phyloP scores from a whole-genome alignment of 192 early-diverging fungal species.

The Obelidium mucronatum region DNA sequence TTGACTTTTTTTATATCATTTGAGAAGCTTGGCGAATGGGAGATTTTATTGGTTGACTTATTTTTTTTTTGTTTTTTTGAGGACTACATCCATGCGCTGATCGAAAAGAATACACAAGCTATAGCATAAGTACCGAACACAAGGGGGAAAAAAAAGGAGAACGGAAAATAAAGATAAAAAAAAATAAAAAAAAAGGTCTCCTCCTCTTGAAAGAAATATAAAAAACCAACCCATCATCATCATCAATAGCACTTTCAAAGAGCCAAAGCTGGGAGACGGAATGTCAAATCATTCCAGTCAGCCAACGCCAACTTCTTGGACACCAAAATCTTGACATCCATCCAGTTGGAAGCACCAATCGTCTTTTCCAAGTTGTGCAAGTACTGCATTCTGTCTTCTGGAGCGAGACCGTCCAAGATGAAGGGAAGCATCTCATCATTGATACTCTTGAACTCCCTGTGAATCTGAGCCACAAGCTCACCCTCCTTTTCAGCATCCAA shows the following conservation, averaged over 20 bases:
- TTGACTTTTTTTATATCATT: not conserved
- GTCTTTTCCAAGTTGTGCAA: conserved; percentile 20
- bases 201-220: too few species aligned
- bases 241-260: too few species aligned
- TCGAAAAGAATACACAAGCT: not conserved
- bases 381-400: conserved; percentile 34
- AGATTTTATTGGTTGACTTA: too few species aligned
- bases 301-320: not conserved
- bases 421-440: conserved; percentile 29
- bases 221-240: too few species aligned
- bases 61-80: too few species aligned
- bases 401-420: conserved; percentile 25
- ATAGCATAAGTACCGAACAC: too few species aligned
- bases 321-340: not conserved
- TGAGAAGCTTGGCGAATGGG: too few species aligned
- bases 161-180: not conserved
- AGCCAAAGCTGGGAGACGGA: conserved; percentile 27
- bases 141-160: too few species aligned
- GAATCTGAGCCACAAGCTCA: not conserved
- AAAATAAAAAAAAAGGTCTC: not conserved
- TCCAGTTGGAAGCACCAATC: conserved; percentile 32
- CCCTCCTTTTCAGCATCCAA: not conserved
- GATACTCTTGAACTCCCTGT: not conserved
- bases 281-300: conserved; percentile 31
- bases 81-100: too few species aligned